These are phyloP conservation scores for Penicillium polonicum DNA, from an alignment of 2,329 filamentous ascomycete species.

Conservation along the genomic window DNA sequence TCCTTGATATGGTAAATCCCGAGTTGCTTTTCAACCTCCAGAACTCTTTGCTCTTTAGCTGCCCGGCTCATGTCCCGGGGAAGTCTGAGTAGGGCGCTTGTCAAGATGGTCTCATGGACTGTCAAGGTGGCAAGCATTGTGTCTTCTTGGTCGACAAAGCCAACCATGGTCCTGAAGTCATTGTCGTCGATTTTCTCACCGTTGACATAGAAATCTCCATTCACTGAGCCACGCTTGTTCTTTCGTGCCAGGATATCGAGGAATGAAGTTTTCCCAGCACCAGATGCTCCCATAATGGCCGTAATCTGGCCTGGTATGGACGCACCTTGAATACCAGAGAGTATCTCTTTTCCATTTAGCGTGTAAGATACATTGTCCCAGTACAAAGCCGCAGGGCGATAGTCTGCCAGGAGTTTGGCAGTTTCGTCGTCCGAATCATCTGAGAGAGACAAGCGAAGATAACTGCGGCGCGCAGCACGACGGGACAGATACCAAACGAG, in stretches of 20 bases:
- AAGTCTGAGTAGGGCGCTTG: conserved; percentile 86
- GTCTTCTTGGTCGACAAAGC: conserved; percentile 97
- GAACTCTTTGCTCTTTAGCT: conserved; percentile 86
- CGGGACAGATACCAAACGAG: conserved; percentile 84
- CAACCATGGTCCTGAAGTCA: conserved; percentile 88
- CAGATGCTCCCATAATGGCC: conserved; percentile 97
- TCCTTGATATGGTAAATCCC: conserved; percentile 93
- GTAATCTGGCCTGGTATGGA: conserved; percentile 95
- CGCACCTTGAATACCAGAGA: conserved; percentile 75
- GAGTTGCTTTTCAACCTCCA: conserved; percentile 92
- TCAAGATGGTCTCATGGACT: conserved; percentile 95
- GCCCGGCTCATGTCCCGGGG: conserved; percentile 83
- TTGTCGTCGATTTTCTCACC: conserved; percentile 82
- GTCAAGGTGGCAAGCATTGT: conserved; percentile 94
- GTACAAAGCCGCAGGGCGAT: conserved; percentile 83
- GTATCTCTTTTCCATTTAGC: conserved; percentile 83
- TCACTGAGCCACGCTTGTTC: conserved; percentile 81
- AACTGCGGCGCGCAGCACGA: conserved; percentile 60
- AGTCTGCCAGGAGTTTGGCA: conserved; percentile 81
- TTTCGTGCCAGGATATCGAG: conserved; percentile 93
- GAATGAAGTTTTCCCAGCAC: conserved; percentile 96
- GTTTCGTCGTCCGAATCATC: conserved; percentile 89
- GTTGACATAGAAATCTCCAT: conserved; percentile 87
- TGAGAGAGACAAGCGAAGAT: conserved; percentile 70
- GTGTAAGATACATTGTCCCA: conserved; percentile 86